Evolutionary conservation across 495 filamentous ascomycete species (phyloP).

Genomic region (Xylaria acuta): DNA sequence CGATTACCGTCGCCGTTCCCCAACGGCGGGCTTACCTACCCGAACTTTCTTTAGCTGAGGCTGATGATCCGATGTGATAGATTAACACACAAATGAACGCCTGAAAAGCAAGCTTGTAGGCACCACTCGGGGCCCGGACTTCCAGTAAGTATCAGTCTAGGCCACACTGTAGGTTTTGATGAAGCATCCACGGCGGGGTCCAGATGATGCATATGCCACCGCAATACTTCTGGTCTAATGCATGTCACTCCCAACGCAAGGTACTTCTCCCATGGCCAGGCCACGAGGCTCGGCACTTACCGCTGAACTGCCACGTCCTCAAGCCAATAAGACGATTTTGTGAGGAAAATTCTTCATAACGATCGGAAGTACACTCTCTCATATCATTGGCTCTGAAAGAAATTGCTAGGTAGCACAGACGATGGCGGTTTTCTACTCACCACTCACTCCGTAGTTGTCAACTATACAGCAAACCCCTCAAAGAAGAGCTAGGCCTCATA

Average conservation of each 20-base stretch:
- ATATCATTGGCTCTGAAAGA: background rate
- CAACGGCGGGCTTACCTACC: constrained; percentile 18
- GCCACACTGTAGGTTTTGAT: constrained; percentile 1
- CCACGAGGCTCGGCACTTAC: constrained; percentile 18
- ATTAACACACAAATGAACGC: background rate
- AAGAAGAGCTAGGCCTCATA: background rate
- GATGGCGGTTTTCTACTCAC: background rate
- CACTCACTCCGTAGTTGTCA: background rate
- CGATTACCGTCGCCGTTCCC: constrained; percentile 4
- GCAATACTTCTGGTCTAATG: background rate
- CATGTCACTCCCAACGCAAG: constrained; percentile 25
- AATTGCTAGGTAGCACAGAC: constrained; percentile 7
- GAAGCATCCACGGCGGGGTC: background rate
- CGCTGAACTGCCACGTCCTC: background rate
- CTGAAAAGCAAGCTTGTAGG: constrained; percentile 1
- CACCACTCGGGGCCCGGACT: background rate
- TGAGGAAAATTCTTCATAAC: background rate
- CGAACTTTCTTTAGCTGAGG: constrained; percentile 4
- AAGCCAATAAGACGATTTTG: background rate
- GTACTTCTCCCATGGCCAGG: constrained; percentile 12
- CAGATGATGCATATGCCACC: constrained; percentile 11
- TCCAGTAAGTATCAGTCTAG: background rate
- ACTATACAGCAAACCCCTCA: background rate
- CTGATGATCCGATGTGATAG: constrained; percentile 18
- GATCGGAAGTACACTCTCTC: background rate